These are phyloP conservation scores for Trichoderma atroviride DNA, from an alignment of 2,329 filamentous ascomycete species.

Conservation along the genomic window DNA sequence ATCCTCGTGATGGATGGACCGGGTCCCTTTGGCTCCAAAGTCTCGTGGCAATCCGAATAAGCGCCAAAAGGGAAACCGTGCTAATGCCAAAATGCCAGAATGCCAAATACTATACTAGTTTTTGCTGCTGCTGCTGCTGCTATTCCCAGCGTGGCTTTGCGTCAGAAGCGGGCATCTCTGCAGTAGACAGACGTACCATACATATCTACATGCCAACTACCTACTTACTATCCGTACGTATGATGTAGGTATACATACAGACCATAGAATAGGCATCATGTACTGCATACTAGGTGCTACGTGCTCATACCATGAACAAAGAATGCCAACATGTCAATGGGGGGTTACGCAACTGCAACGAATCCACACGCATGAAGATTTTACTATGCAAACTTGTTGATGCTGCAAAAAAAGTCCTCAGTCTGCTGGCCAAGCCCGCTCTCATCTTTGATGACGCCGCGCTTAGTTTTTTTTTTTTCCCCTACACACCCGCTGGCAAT, in stretches of 20 bases:
- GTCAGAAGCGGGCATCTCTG: neutral
- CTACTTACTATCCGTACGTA: neutral
- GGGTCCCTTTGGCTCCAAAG: neutral
- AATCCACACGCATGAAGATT: conserved; percentile 14
- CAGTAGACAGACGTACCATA: neutral
- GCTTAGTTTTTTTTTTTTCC: neutral
- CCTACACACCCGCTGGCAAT: conserved; percentile 2
- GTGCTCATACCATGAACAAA: neutral
- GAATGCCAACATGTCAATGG: neutral
- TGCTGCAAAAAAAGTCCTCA: neutral
- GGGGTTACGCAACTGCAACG: neutral
- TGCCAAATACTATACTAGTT: neutral
- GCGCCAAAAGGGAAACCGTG: neutral
- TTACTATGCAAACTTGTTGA: conserved; percentile 3
- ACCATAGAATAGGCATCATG: neutral
- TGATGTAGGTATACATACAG: neutral
- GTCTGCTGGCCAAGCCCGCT: conserved; percentile 3
- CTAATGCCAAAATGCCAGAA: neutral
- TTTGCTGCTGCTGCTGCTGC: neutral
- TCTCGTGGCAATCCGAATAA: neutral
- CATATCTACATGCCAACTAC: neutral
- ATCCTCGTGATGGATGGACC: neutral
- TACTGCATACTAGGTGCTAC: neutral
- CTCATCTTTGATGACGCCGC: conserved; percentile 4
- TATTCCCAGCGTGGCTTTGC: conserved; percentile 18